Evolutionary conservation across 2,329 filamentous ascomycete species (phyloP).

Genomic region (Pseudogymnoascus sp.): DNA sequence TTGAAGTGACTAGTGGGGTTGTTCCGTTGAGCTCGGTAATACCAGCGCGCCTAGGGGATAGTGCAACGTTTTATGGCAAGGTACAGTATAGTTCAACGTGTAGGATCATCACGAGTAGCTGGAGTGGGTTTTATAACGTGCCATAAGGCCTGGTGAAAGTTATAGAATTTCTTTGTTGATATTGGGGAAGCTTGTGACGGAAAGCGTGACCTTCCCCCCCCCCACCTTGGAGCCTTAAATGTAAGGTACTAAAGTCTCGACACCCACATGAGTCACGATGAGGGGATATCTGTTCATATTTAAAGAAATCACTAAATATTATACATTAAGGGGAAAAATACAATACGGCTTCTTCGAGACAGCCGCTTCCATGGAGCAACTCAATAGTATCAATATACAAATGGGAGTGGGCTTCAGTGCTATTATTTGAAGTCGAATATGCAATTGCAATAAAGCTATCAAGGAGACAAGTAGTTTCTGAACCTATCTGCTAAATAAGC

Average conservation of each 20-base stretch:
- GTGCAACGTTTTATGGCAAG: neutral
- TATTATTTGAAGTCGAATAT: neutral
- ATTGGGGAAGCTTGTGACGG: neutral
- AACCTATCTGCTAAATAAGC: slow-evolving; percentile 1
- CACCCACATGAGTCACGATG: neutral
- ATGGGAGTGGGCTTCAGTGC: neutral
- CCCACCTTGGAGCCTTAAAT: neutral
- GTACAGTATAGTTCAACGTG: neutral
- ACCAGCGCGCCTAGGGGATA: neutral
- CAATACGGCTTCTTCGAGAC: neutral
- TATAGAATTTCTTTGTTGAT: slow-evolving; percentile 7
- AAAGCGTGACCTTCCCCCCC: neutral
- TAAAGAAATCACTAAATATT: neutral
- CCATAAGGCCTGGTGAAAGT: neutral
- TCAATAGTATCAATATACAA: neutral
- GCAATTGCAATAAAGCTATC: neutral
- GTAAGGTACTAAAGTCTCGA: neutral
- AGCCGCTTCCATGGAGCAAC: neutral
- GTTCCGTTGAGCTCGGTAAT: neutral
- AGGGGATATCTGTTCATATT: neutral
- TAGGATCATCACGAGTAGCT: slow-evolving; percentile 1
- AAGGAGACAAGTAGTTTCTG: neutral
- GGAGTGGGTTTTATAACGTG: neutral
- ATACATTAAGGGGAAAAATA: neutral
- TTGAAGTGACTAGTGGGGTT: neutral